Conservation (phyloP, 192 early-diverging fungal species). For the Coemansia sp. region DNA sequence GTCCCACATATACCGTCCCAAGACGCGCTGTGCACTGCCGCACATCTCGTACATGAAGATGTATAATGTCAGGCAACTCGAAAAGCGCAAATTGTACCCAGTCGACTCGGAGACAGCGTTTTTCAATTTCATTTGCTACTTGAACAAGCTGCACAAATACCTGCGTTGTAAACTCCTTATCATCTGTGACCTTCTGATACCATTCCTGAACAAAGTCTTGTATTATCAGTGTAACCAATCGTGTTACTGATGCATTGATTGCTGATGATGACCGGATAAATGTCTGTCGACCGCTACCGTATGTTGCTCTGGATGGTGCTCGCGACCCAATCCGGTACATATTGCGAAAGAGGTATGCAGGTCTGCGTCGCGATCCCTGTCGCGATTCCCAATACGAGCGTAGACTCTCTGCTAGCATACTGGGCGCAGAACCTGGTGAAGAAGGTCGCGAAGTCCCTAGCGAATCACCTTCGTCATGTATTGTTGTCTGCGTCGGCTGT, state of each 20-base stretch:
- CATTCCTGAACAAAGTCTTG: constrained; percentile 50
- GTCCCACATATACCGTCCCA: constrained; percentile 44
- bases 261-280: constrained; percentile 20
- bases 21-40: constrained; percentile 47
- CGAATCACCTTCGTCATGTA: constrained; percentile 9
- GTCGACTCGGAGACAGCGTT: constrained; percentile 31
- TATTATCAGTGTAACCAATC: constrained; percentile 32
- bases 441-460: constrained; percentile 26
- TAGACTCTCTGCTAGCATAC: constrained; percentile 46
- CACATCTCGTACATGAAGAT: constrained; percentile 43
- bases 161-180: constrained; percentile 39
- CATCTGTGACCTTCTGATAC: constrained; percentile 48
- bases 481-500: constrained; percentile 2
- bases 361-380: constrained; percentile 17
- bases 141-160: constrained; percentile 32
- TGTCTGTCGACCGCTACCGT: background rate
- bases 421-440: constrained; percentile 37
- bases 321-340: constrained; percentile 18
- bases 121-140: constrained; percentile 38
- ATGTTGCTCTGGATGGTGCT: constrained; percentile 3
- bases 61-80: constrained; percentile 44
- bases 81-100: constrained; percentile 48
- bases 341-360: constrained; percentile 29
- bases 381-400: constrained; percentile 50
- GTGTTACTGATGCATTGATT: constrained; percentile 30